Percentiles rank a stretch among this genome's conserved stretches.
Conservation (phyloP, 352 stramenopile species). For the Albugo candida region DNA sequence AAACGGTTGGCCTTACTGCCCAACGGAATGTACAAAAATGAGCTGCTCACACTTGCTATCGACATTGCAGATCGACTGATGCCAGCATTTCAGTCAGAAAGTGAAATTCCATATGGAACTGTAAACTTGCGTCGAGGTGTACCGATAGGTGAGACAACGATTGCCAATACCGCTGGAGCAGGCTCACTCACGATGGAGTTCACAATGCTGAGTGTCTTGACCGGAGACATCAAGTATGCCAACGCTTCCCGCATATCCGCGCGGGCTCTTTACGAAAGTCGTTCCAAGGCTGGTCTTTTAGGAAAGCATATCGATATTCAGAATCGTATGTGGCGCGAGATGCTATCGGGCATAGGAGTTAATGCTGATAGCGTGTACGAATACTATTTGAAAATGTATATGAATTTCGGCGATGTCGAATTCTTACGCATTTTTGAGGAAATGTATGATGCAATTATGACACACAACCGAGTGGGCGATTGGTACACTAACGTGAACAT, state of each 20-base stretch:
- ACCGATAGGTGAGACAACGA: slow-evolving; percentile 83
- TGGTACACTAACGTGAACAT: slow-evolving; percentile 77
- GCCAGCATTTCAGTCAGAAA: slow-evolving; percentile 90
- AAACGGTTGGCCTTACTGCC: slow-evolving; percentile 26
- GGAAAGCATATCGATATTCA: slow-evolving; percentile 93
- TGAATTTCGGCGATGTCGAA: slow-evolving; percentile 85
- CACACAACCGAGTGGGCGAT: slow-evolving; percentile 59
- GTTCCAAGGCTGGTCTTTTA: slow-evolving; percentile 73
- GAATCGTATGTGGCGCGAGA: slow-evolving; percentile 73
- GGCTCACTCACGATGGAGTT: slow-evolving; percentile 95
- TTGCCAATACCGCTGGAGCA: slow-evolving; percentile 90
- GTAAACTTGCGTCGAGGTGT: slow-evolving; percentile 88
- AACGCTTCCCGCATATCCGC: slow-evolving; percentile 37
- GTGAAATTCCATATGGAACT: slow-evolving; percentile 92
- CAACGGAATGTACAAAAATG: slow-evolving; percentile 73
- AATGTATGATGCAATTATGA: slow-evolving; percentile 43
- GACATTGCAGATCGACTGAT: slow-evolving; percentile 92
- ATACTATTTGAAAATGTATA: slow-evolving; percentile 94
- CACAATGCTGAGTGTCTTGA: slow-evolving; percentile 84
- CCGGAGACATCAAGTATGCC: slow-evolving; percentile 43
- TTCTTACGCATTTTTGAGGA: slow-evolving; percentile 82
- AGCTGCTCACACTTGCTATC: slow-evolving; percentile 83
- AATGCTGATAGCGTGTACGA: slow-evolving; percentile 98
- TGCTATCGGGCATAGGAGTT: slow-evolving; percentile 57
- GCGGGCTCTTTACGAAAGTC: slow-evolving; percentile 51